A percentile compares a stretch with the other conserved stretches of the same genome.
These are phyloP conservation scores for Macrolepiota fuliginosa DNA, from an alignment of 768 basidiomycete species.

Conservation along the genomic window DNA sequence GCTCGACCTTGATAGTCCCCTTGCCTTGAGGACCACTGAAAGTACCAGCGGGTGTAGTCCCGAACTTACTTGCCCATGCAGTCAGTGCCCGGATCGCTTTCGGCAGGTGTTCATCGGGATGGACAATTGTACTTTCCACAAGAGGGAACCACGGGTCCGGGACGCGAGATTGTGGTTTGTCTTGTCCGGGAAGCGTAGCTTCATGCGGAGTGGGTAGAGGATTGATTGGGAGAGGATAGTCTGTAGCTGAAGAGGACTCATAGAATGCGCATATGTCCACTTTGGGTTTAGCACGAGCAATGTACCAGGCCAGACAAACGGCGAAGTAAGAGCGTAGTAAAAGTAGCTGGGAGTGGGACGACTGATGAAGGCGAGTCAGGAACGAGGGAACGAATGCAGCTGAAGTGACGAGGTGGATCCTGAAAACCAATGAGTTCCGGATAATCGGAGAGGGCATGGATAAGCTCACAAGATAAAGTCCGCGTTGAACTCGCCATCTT, in stretches of 20 bases:
- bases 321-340: conserved; percentile 60
- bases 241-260: conserved; percentile 20
- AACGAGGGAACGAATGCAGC: conserved; percentile 57
- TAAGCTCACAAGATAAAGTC: conserved; percentile 60
- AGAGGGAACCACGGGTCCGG: conserved; percentile 63
- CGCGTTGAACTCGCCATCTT: conserved; percentile 37
- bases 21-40: conserved; percentile 37
- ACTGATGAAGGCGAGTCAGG: conserved; percentile 31
- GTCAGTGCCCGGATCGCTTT: conserved; percentile 38
- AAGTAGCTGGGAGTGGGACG: conserved; percentile 41
- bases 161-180: conserved; percentile 32
- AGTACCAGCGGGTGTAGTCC: conserved; percentile 13
- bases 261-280: conserved; percentile 53
- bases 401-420: conserved; percentile 68
- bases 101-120: conserved; percentile 53
- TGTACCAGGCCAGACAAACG: conserved; percentile 48
- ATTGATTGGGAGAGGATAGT: conserved; percentile 14
- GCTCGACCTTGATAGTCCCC: conserved; percentile 12
- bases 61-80: conserved; percentile 21
- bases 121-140: conserved; percentile 47
- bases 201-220: conserved; percentile 24
- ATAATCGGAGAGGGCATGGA: neutral
- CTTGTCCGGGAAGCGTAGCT: conserved; percentile 21
- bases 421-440: conserved; percentile 22
- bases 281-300: conserved; percentile 52